Evolutionary conservation across 1,284 basidiomycete genomes (phyloP).

Genomic region (Cystobasidium slooffiae): DNA sequence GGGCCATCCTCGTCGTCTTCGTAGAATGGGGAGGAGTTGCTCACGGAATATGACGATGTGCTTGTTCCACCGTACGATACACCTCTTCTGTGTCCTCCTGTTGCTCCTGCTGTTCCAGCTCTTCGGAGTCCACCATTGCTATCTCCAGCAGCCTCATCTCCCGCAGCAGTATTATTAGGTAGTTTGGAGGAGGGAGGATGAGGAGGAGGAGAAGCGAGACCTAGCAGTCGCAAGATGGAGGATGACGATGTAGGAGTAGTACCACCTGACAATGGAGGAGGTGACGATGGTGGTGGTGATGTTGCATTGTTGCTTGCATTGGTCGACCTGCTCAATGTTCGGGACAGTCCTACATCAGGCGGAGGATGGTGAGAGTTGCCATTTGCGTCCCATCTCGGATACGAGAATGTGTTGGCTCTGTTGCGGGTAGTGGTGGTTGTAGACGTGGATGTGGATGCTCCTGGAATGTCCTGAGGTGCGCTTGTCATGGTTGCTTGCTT

Average conservation of each 20-base stretch:
- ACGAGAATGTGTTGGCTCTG: conserved; percentile 31
- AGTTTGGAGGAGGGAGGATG: background rate
- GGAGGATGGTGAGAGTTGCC: conserved; percentile 40
- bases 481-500: conserved; percentile 11
- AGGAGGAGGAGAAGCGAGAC: conserved; percentile 4
- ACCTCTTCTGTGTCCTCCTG: background rate
- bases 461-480: conserved; percentile 30
- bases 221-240: conserved; percentile 36
- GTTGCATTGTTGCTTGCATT: background rate
- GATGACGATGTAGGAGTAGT: conserved; percentile 2
- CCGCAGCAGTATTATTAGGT: background rate
- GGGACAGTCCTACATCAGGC: conserved; percentile 13
- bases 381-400: conserved; percentile 34
- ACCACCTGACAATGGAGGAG: conserved; percentile 4
- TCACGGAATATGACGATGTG: conserved; percentile 6
- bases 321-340: conserved; percentile 1
- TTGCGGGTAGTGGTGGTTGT: conserved; percentile 14
- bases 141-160: background rate
- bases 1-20: conserved; percentile 35
- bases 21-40: conserved; percentile 27
- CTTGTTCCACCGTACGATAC: background rate
- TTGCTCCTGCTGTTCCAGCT: background rate
- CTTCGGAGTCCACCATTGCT: background rate
- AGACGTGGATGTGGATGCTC: conserved; percentile 3
- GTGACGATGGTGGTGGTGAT: background rate